A percentile compares a stretch with the other conserved stretches of the same genome.
These are phyloP conservation scores for Pseudogymnoascus sp. DNA, from an alignment of 2,329 filamentous ascomycete genomes.

Conservation along the genomic window DNA sequence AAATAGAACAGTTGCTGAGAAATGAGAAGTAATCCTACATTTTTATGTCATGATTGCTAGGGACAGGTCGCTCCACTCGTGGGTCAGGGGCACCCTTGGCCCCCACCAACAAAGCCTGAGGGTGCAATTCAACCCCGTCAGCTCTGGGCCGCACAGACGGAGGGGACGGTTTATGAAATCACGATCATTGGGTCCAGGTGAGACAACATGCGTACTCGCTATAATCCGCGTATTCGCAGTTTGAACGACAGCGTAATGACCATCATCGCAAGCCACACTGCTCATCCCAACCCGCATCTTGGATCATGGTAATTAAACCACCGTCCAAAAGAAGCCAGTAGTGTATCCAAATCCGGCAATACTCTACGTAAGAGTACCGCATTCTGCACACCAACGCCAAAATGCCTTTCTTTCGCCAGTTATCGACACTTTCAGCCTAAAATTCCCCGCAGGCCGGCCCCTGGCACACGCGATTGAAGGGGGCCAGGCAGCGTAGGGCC, in stretches of 20 bases:
- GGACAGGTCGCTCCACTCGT: neutral
- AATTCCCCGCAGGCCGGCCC: neutral
- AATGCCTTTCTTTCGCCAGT: slow-evolving; percentile 6
- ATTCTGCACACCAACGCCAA: neutral
- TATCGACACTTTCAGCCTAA: slow-evolving; percentile 1
- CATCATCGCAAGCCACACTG: neutral
- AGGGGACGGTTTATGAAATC: neutral
- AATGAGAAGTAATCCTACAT: neutral
- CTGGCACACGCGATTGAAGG: neutral
- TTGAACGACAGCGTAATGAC: neutral
- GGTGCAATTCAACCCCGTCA: neutral
- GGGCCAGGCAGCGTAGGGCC: neutral
- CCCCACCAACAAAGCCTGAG: neutral
- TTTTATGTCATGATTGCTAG: neutral
- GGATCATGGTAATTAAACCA: neutral
- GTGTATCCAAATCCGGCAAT: neutral
- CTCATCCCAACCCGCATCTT: neutral
- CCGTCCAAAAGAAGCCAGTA: neutral
- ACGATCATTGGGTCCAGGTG: neutral
- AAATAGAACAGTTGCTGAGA: neutral
- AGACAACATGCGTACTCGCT: neutral
- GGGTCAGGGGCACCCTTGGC: neutral
- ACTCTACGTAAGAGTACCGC: neutral
- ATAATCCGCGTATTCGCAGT: neutral
- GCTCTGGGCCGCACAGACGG: neutral